Base-by-base conservation (phyloP, 345 rosid species). In the Dovyalis caffra region DNA sequence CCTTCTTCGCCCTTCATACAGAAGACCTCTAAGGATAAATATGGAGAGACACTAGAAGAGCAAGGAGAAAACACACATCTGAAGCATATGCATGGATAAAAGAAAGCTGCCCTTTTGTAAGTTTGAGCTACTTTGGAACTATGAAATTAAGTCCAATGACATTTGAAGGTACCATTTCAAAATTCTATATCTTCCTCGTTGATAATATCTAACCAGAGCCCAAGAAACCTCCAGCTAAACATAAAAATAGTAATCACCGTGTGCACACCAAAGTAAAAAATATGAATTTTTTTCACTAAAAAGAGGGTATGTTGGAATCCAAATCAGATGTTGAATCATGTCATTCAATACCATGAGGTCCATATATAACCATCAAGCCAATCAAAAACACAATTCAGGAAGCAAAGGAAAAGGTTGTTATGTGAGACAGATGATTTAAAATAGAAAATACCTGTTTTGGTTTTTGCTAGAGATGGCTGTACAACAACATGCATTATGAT, bases 401-500 rank as follows among this genome's bases (percentile, higher is more conserved):
- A 32, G 9, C 37, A 40, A 56, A 33, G 38, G 14, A 61, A 40
- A 66, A 35, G 3, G 43, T n/a, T 66, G 23, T 8, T 10, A 63
- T 23, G 35, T 8, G 21, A 8, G 31, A 71, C 14, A 62, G 71
- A 68, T 66, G 37, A 69, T 25, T 35, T 51, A 73, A 70, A 10
- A 28, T 10, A 57, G 40, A 68, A 69, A 31, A 23, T 63, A 92
- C 97, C 94, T 81, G 92, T 81, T 85, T 89, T 90, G 57, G 87
- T 69, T 87, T 88, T 92, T 1, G 86, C 87, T 47, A 83, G 85
- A 64, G 93, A 88, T 31, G 92, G 94, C 87, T 90, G 97, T 79
- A 92, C 95, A 87, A 92, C 97, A 81, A 92, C 97, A 77, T 90
- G 97, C 97, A 92, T 91, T 66, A 91, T 86, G 77, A 83, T 85